phyloP scores from a whole-genome alignment of 768 basidiomycete species.

The Mycena leptocephala region DNA sequence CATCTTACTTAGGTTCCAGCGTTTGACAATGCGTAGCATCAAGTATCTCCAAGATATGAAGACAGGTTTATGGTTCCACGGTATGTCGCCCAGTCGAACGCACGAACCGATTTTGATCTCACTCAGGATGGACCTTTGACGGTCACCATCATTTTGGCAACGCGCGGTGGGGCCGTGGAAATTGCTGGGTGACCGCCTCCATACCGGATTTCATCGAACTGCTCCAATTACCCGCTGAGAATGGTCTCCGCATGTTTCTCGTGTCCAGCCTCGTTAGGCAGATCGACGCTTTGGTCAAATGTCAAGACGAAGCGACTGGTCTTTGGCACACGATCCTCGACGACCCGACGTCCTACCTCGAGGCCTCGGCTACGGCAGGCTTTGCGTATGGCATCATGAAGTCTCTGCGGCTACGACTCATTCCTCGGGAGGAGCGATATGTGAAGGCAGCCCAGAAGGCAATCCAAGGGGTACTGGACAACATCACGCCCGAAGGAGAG shows the following conservation, averaged over 20 bases:
- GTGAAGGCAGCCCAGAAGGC: constrained; percentile 55
- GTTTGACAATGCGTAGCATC: constrained; percentile 45
- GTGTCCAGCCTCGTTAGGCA: constrained; percentile 60
- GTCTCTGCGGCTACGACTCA: constrained; percentile 58
- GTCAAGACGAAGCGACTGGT: constrained; percentile 61
- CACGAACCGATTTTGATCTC: background rate
- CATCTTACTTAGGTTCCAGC: background rate
- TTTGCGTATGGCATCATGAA: constrained; percentile 66
- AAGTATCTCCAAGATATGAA: constrained; percentile 62
- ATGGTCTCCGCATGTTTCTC: constrained; percentile 61
- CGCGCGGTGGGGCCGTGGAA: constrained; percentile 70
- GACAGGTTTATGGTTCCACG: constrained; percentile 66
- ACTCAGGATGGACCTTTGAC: constrained; percentile 61
- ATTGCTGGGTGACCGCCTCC: constrained; percentile 67
- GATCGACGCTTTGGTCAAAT: constrained; percentile 63
- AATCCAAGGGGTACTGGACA: constrained; percentile 58
- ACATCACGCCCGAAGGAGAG: constrained; percentile 64
- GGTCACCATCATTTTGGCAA: constrained; percentile 63
- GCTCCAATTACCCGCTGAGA: constrained; percentile 55
- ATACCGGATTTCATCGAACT: constrained; percentile 67
- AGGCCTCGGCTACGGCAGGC: constrained; percentile 65
- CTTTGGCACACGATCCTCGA: constrained; percentile 72
- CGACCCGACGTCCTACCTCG: constrained; percentile 66
- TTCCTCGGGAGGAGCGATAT: constrained; percentile 59
- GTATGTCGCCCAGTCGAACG: constrained; percentile 41